Conservation (phyloP, 2,329 filamentous ascomycete species). For the Phaeosphaeria sp. region DNA sequence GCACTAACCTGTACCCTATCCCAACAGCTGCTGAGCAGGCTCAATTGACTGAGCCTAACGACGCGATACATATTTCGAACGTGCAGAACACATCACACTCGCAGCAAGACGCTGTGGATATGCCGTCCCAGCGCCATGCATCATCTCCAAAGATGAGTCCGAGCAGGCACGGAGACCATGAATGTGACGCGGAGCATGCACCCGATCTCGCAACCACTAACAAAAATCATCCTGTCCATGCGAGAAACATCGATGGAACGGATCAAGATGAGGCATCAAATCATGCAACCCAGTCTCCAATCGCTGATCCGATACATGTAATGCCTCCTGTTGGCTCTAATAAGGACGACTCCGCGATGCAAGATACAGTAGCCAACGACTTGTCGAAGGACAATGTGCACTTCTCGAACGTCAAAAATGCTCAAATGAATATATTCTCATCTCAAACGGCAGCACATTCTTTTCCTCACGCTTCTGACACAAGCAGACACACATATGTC, state of each 20-base stretch:
- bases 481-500: background rate
- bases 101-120: background rate
- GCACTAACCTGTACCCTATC: constrained; percentile 14
- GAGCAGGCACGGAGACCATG: background rate
- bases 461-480: background rate
- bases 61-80: background rate
- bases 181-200: background rate
- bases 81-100: background rate
- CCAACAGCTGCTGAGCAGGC: background rate
- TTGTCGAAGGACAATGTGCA: too few relatives aligned
- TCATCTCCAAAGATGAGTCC: background rate
- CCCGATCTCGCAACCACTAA: background rate
- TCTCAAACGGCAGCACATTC: background rate
- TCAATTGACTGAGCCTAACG: background rate
- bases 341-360: background rate
- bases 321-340: background rate
- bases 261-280: background rate
- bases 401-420: too few relatives aligned
- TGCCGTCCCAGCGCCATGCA: background rate
- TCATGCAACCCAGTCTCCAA: background rate
- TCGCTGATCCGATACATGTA: background rate
- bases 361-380: too few relatives aligned
- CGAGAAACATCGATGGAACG: background rate
- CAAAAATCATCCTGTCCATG: background rate
- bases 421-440: too few relatives aligned